Base-by-base conservation (phyloP, 176 grass and related monocot genomes). In the Leersia perrieri region DNA sequence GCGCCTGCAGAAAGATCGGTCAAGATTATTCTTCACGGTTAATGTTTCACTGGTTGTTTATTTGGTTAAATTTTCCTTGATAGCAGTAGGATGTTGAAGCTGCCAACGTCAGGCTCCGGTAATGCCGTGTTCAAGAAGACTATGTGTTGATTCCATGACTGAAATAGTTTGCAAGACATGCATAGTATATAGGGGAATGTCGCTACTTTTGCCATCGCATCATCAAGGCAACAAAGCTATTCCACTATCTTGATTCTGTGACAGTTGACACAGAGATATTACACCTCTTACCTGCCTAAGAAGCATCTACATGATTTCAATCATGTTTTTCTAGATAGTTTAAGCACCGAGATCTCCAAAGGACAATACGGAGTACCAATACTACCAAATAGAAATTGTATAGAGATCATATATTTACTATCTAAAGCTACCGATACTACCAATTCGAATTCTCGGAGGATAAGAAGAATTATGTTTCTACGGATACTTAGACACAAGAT, bases 161-260 rank as follows among this genome's bases (percentile, higher is more conserved):
- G 5, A 72, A 49, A 74, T 65, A 47, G 58, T 29, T 35, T 61
- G 5, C 11, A 60, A 41, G 42, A 60, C 67, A 29, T 64, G 36
- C 20, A 53, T 33, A 51, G 15, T 66, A 35, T 77, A 77, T 70
- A 35, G 38, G 53, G 66, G 28, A 72, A 63, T 63, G 32, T 30
- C 30, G 30, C 15, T 49, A 12, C 55, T 64, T 71, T 51, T 64
- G 38, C 23, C 41, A 28, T 77, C 73, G 71, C 26, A 41, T 69
- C 20, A 41, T 76, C 66, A 72, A 29, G 33, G 66, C 73, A 25
- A 23, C 53, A 81, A 89, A 55, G 81, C 64, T 69, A 32, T 75
- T 60, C 28, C 70, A 78, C 31, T 45, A 65, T 69, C 53, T 36
- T n/a, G 75, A 75, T 84, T 80, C 75, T 8, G 8, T 41, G 58